Evolutionary conservation across 1,284 basidiomycete species (phyloP).

Genomic region (Apiotrichum gamsii): DNA sequence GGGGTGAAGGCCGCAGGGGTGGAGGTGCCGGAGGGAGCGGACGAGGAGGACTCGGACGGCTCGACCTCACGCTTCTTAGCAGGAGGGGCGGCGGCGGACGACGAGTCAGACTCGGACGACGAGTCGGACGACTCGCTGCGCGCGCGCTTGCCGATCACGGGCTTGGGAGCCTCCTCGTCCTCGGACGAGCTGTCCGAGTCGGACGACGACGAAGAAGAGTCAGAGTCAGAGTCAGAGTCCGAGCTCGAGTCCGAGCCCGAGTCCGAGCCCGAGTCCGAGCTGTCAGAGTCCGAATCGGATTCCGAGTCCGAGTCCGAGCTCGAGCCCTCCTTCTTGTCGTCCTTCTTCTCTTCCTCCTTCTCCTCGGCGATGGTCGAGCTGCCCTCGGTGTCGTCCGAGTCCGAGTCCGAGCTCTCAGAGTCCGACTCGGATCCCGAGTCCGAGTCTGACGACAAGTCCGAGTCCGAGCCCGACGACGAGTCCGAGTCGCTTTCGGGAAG

Average conservation of each 20-base stretch:
- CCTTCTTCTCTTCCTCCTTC: not conserved
- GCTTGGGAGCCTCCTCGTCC: conserved; percentile 16
- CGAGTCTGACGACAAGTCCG: conserved; percentile 8
- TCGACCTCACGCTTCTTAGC: conserved; percentile 33
- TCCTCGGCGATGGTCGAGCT: conserved; percentile 1
- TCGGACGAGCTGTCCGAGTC: conserved; percentile 29
- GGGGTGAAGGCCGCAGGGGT: conserved; percentile 20
- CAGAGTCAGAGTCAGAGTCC: conserved; percentile 9
- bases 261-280: conserved; percentile 29
- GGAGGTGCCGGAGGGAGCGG: conserved; percentile 10
- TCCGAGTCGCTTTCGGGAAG: conserved; percentile 9
- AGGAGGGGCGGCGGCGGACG: conserved; percentile 21
- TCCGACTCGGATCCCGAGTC: not conserved
- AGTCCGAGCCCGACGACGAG: conserved; percentile 10
- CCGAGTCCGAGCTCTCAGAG: not conserved
- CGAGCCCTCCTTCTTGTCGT: conserved; percentile 6
- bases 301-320: conserved; percentile 12
- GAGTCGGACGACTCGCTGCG: conserved; percentile 21
- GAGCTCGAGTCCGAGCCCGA: conserved; percentile 24
- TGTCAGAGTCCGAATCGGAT: conserved; percentile 16
- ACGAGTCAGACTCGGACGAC: conserved; percentile 23
- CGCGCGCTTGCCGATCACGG: conserved; percentile 18
- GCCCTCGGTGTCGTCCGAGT: conserved; percentile 3
- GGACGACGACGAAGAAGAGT: conserved; percentile 29
- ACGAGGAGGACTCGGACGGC: conserved; percentile 21